Evolutionary conservation across 495 filamentous ascomycete genomes (phyloP), one percentile per base, ranked within the genome.

Genomic region (Annulohypoxylon bovei): DNA sequence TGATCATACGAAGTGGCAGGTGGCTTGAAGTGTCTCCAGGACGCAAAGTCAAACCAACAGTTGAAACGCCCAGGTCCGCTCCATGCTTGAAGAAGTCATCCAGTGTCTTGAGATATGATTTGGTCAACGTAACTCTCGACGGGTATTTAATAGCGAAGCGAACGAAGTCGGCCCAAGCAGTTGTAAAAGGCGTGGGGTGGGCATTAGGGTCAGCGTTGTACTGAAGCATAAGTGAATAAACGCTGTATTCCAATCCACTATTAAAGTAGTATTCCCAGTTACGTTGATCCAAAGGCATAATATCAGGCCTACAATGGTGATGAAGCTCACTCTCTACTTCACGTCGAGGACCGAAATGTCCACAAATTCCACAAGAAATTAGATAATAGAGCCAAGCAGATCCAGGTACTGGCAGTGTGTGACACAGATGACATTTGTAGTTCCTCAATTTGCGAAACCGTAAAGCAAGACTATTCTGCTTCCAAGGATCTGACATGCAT

Each of bases 1-100:
- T 50, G 23, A 22, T n/a, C 46, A 50, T 50, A 6, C 46, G 23
- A 28, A 28, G 11, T n/a, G 46, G 46, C 18, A 50, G 22, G 20
- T 25, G 44, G 46, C 46, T 50, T 6, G 46, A 28, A 3, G 5
- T n/a, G 7, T 50, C 46, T 8, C 46, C 46, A 22, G 46, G 23
- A 28, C 2, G 18, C 46, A 28, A n/a, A n/a, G 46, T 47, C 18
- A 47, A 47, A 2, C 44, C 44, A 47, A 47, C 20, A 47, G 44
- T 50, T 11, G 46, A 28, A 50, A 9, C 23, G 23, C 46, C 12
- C 9, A 50, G 23, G 11, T 50, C 46, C 23, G 46, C 46, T 28
- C 46, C 46, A 12, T 50, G 14, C 12, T 50, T 50, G 46, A 50
- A 50, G 23, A 50, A 50, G 23, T 50, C 23, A 28, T 50, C 46